These are phyloP conservation scores for Eugenia klotzschiana DNA, from an alignment of 441 rosid species.

Conservation along the genomic window DNA sequence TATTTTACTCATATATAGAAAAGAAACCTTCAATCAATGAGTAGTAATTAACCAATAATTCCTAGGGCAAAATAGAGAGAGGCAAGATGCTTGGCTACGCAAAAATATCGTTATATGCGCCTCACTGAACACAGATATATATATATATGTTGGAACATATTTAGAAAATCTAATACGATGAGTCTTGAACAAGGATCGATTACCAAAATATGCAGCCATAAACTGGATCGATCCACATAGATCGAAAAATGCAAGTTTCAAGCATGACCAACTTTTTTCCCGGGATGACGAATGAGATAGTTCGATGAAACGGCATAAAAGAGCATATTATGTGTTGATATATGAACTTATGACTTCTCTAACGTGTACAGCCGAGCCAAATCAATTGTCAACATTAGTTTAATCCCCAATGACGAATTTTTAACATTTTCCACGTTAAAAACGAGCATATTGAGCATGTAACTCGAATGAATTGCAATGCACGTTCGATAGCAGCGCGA, in stretches of 20 bases:
- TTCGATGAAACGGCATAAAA: background rate
- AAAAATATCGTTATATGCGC: background rate
- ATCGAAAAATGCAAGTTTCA: background rate
- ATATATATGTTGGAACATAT: background rate
- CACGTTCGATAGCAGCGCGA: background rate
- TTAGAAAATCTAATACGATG: background rate
- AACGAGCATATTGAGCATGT: background rate
- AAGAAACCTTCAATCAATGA: background rate
- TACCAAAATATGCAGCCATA: background rate
- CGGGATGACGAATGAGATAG: background rate
- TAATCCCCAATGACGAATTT: background rate
- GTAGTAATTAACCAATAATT: background rate
- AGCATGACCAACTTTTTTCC: background rate
- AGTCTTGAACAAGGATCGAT: background rate
- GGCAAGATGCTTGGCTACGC: background rate
- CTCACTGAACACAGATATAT: background rate
- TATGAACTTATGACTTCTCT: background rate
- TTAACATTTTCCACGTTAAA: background rate
- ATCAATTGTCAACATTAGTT: background rate
- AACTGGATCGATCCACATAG: background rate
- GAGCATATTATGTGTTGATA: background rate
- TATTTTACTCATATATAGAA: background rate
- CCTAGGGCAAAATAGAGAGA: background rate
- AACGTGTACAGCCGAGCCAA: background rate
- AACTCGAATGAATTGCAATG: background rate